phyloP scores from a whole-genome alignment of 129 eudicot species.

The Rutidosis leptorrhynchoides region DNA sequence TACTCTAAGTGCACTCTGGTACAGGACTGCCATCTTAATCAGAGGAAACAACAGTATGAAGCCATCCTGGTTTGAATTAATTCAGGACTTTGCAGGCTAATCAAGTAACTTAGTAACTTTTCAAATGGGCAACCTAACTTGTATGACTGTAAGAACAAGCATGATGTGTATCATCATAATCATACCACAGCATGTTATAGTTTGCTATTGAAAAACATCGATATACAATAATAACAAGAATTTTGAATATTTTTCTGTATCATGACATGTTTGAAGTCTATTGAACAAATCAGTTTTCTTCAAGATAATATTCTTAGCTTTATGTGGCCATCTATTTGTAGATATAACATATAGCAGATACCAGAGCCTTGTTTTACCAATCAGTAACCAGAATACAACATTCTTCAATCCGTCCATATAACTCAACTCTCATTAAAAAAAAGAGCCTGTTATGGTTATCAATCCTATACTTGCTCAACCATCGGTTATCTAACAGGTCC shows the following conservation, averaged over 20 bases:
- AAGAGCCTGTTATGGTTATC: constrained; percentile 1
- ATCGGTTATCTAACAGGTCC: background rate
- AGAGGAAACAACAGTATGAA: background rate
- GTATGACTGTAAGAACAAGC: background rate
- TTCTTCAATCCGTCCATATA: constrained; percentile 13
- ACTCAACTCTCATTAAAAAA: background rate
- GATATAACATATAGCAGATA: background rate
- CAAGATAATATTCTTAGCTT: too few species aligned
- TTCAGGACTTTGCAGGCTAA: too few species aligned
- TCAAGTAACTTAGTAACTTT: constrained; percentile 3
- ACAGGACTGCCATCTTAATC: background rate
- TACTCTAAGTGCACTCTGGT: background rate
- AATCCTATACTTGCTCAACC: background rate
- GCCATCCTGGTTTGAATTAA: background rate
- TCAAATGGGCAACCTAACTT: background rate
- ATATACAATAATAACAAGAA: background rate
- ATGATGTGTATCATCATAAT: background rate
- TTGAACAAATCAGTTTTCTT: too few species aligned
- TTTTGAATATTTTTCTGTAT: background rate
- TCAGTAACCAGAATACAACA: constrained; percentile 3
- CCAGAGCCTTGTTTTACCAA: constrained; percentile 4
- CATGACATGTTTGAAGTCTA: background rate
- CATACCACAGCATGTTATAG: constrained; percentile 5
- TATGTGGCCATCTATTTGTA: background rate
- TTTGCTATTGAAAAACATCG: background rate